phyloP scores from a whole-genome alignment of 2,329 filamentous ascomycete species.

The Penicillium sp. region DNA sequence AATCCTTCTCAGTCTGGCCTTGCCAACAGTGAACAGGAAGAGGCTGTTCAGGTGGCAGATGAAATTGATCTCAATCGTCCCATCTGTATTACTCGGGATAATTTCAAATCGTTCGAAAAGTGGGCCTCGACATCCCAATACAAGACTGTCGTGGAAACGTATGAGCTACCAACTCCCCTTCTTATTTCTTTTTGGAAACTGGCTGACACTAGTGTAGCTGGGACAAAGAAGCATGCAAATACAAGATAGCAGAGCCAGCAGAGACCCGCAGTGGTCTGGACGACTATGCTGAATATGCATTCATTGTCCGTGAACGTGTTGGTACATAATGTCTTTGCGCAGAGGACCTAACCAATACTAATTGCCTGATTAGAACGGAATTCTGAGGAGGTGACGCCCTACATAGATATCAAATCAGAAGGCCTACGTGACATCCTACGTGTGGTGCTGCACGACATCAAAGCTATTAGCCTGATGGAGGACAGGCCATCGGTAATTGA shows the following conservation, averaged over 20 bases:
- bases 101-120: neutral
- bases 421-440: neutral
- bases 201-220: no score
- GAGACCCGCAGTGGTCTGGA: constrained; percentile 9
- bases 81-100: neutral
- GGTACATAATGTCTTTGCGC: constrained; percentile 8
- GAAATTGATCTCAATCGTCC: neutral
- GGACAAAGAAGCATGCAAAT: constrained; percentile 22
- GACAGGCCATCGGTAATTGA: constrained; percentile 1
- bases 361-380: constrained; percentile 13
- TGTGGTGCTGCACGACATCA: neutral
- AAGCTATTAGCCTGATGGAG: neutral
- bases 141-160: neutral
- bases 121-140: neutral
- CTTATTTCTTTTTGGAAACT: no score
- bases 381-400: constrained; percentile 3
- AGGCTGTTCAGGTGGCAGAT: neutral
- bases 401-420: constrained; percentile 1
- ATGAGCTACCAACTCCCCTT: no score
- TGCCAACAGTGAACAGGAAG: neutral
- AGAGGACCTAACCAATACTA: constrained; percentile 3
- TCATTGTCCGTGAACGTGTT: constrained; percentile 18
- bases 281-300: constrained; percentile 18
- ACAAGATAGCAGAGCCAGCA: constrained; percentile 21
- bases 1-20: neutral